These are phyloP conservation scores for Fagopyrum tataricum DNA, from an alignment of 148 eudicot genomes.

Conservation along the genomic window DNA sequence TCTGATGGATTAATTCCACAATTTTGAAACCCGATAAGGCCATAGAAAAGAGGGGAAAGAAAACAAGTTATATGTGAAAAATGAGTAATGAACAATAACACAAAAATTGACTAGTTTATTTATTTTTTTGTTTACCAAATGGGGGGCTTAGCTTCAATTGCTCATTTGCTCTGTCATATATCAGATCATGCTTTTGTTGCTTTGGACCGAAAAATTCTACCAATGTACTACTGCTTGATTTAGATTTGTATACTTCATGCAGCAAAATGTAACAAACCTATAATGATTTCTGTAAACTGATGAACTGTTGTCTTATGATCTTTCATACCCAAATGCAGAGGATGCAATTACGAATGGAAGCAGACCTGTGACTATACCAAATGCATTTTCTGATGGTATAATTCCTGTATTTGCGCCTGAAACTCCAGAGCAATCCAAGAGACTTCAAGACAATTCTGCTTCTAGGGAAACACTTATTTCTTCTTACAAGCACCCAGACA, in stretches of 20 bases:
- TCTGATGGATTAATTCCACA: too few species aligned
- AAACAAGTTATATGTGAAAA: too few species aligned
- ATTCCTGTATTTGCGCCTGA: constrained; percentile 37
- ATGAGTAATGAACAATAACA: too few species aligned
- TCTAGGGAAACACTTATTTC: constrained; percentile 13
- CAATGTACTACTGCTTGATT: too few species aligned
- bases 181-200: too few species aligned
- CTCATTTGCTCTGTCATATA: neutral
- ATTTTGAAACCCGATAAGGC: too few species aligned
- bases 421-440: constrained; percentile 46
- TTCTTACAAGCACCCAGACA: constrained; percentile 19
- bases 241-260: too few species aligned
- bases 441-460: constrained; percentile 21
- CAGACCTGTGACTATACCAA: neutral
- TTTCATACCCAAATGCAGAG: neutral
- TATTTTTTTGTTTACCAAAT: too few species aligned
- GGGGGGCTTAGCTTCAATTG: too few species aligned
- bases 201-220: too few species aligned
- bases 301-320: neutral
- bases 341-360: constrained; percentile 20
- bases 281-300: neutral
- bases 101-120: too few species aligned
- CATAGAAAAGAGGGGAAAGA: too few species aligned
- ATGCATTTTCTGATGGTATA: neutral
- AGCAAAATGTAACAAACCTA: neutral